Conservation (phyloP, 768 basidiomycete genomes). For the Russula sp. region DNA sequence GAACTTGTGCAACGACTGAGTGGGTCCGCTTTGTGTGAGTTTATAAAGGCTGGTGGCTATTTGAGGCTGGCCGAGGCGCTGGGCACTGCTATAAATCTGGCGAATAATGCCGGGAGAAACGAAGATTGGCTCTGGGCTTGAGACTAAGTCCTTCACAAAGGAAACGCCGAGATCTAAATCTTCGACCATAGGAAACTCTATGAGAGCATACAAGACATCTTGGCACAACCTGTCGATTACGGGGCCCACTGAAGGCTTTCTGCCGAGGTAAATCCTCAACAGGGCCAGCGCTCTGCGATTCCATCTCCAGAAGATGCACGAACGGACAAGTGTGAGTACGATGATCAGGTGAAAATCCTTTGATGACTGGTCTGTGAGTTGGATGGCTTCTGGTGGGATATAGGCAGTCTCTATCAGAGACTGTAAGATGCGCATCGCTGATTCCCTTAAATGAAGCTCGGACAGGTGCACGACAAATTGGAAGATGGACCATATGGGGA, state of each 20-base stretch:
- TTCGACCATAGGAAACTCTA: conserved; percentile 16
- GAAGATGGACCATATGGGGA: conserved; percentile 36
- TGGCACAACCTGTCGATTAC: conserved; percentile 32
- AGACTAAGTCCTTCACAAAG: conserved; percentile 37
- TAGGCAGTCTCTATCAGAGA: conserved; percentile 37
- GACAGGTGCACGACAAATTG: conserved; percentile 38
- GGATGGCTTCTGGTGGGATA: conserved; percentile 43
- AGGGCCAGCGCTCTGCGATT: conserved; percentile 35
- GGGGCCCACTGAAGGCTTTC: conserved; percentile 23
- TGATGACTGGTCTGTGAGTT: conserved; percentile 30
- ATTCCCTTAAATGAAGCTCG: conserved; percentile 27
- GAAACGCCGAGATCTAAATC: conserved; percentile 36
- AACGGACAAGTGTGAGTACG: conserved; percentile 40
- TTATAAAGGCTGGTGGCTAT: conserved; percentile 42
- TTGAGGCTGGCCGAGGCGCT: conserved; percentile 20
- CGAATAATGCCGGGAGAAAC: conserved; percentile 41
- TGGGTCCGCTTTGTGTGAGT: conserved; percentile 33
- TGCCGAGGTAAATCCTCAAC: conserved; percentile 28
- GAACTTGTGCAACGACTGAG: conserved; percentile 34
- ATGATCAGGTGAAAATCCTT: conserved; percentile 43
- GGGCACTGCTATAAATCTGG: conserved; percentile 23
- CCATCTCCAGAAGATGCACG: conserved; percentile 53
- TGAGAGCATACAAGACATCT: conserved; percentile 31
- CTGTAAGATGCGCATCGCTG: conserved; percentile 43
- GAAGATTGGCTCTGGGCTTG: conserved; percentile 25